Evolutionary conservation across 2,329 filamentous ascomycete species (phyloP).

Genomic region (Beauveria pseudobassiana): DNA sequence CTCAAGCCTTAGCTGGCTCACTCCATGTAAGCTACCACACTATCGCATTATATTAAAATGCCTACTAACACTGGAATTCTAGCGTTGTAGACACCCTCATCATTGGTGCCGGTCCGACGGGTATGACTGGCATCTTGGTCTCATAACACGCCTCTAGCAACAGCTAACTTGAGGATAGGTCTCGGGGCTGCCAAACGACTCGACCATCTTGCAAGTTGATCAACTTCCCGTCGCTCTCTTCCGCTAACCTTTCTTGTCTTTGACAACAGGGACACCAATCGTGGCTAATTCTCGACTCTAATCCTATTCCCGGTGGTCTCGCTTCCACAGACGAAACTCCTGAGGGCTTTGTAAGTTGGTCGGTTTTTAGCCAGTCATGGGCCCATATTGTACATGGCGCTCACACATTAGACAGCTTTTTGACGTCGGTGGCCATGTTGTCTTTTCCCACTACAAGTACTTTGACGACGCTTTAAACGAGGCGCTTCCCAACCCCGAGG

Average conservation of each 20-base stretch:
- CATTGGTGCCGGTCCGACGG: no score
- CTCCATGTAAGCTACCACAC: no score
- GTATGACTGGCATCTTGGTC: no score
- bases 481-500: constrained; percentile 24
- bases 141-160: no score
- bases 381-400: not conserved
- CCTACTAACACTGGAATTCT: no score
- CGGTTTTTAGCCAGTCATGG: not conserved
- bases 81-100: no score
- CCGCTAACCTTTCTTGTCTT: no score
- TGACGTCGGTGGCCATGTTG: constrained; percentile 89
- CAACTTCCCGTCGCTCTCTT: not conserved
- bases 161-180: not conserved
- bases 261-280: constrained; percentile 63
- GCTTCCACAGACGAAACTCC: constrained; percentile 85
- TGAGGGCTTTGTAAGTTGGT: constrained; percentile 76
- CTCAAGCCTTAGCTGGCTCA: no score
- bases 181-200: constrained; percentile 11
- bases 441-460: constrained; percentile 98
- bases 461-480: constrained; percentile 78
- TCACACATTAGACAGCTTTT: constrained; percentile 58
- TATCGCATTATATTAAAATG: no score
- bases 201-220: not conserved
- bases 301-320: constrained; percentile 78
- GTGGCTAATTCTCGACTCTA: constrained; percentile 85